Conservation (phyloP, 768 basidiomycete species). For the Trametes gibbosa region DNA sequence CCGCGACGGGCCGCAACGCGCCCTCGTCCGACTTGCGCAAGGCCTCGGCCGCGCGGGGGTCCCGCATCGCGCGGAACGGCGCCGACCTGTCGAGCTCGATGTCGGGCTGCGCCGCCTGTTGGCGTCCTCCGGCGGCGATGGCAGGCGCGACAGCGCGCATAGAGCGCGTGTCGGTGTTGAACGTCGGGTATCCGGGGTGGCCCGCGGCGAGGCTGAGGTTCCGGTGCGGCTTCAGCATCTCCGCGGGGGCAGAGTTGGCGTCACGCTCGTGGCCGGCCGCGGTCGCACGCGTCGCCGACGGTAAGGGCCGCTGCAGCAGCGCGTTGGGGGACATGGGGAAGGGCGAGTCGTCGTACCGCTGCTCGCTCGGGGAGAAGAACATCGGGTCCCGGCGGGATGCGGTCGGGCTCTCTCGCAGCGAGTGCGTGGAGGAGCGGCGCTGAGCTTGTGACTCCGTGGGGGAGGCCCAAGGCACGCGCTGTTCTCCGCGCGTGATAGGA, state of each 20-base stretch:
- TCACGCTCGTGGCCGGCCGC: neutral
- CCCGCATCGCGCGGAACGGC: constrained; percentile 36
- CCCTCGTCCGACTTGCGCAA: constrained; percentile 6
- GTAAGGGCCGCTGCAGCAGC: constrained; percentile 17
- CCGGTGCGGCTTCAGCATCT: constrained; percentile 39
- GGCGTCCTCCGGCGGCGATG: constrained; percentile 2
- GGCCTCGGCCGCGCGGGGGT: constrained; percentile 11
- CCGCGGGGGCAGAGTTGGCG: constrained; percentile 49
- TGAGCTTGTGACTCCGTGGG: constrained; percentile 34
- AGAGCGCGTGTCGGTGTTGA: neutral
- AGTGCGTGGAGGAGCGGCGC: constrained; percentile 24
- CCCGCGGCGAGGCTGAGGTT: constrained; percentile 30
- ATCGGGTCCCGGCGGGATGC: constrained; percentile 5
- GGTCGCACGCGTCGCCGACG: constrained; percentile 22
- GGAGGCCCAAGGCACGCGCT: constrained; percentile 57
- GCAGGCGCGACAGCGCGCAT: constrained; percentile 1
- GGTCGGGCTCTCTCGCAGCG: constrained; percentile 16
- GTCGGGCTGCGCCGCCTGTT: constrained; percentile 5
- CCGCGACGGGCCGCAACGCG: constrained; percentile 19
- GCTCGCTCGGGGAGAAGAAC: constrained; percentile 39
- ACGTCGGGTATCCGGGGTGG: neutral
- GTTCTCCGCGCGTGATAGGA: constrained; percentile 51
- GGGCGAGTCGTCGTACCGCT: constrained; percentile 46
- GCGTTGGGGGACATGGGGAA: constrained; percentile 20
- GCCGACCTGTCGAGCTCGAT: constrained; percentile 43